Base-by-base conservation (phyloP, 179 eudicot species). In the Amaranthus tricolor region DNA sequence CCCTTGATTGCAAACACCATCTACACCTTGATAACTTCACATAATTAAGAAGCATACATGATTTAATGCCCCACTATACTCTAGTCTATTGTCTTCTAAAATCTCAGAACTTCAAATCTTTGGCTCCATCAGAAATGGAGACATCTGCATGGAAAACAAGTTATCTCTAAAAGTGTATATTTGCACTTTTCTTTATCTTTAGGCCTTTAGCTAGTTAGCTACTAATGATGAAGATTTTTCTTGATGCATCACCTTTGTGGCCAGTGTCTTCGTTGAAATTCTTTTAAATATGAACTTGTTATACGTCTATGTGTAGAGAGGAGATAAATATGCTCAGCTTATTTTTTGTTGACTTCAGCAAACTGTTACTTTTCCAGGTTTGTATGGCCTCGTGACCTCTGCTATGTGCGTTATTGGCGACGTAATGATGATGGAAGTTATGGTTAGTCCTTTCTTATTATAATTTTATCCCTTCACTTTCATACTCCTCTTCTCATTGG, bases 391-490 rank as follows among this genome's bases (percentile, higher is more conserved):
- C 98, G 99, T 68, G 99, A 96, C 82, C 97, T 96, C 71, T 96
- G 99, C 79, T 96, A 96, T 83, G 91, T 96, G 74, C 96, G 99
- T 51, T 96, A 96, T 77, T 96, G 99, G 99, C 97, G 98, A 68
- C 98, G 98, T 65, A 96, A 96, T 89, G 98, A 96, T 78, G 99
- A 96, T 85, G 99, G 98, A 74, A 96, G 99, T 81, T 96, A 93
- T 81, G 99, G 99, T 90, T 74, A 78, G 84, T 85, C 52, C 61
- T 24, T 10, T 63, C 55, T 58, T 64, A 61, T 68, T 74, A 47
- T 40, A 40, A 62, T 7, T 71, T 59, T 58, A 19, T 70, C 63
- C 19, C 68, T 68, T 50, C 59, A 60, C 64, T 40, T 77, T 52
- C 69, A 69, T 49, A 54, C 43, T 72, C 74, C 21, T 52, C 15